Base-by-base conservation (phyloP, 805 yeast genomes). In the Candida loeiensis region DNA sequence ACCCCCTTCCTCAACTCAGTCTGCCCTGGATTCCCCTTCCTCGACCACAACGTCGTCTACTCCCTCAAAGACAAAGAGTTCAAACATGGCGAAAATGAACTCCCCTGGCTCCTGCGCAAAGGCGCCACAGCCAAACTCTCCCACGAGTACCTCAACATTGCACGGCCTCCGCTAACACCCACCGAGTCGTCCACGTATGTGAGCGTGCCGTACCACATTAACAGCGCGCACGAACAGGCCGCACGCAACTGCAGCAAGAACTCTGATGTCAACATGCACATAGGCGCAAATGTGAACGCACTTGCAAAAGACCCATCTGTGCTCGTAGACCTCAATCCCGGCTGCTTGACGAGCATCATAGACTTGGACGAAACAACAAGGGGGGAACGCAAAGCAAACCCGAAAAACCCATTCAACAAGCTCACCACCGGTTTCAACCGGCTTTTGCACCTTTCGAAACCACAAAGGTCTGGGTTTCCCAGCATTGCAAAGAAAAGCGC, bases 271-370 rank as follows among this genome's bases (percentile, higher is more conserved):
- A 71, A 73, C 3, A 48, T 71, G 49, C 73, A 65, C 19, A 63
- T 77, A 15, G 84, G 81, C 0, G 78, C 81, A 32, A 66, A 66
- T 33, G 65, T 77, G 20, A 77, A 75, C 43, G 79, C 82, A 0
- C 55, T 78, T 39, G 45, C 58, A 30, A 71, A 79, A 4, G 84
- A 78, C 49, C 74, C 77, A 1, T 77, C 73, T 49, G 66, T 66
- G 39, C 60, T 66, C 19, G 78, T 77, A 15, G 77, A 72, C 48
- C 56, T 77, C 39, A 76, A 72, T 14, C 81, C 82, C 0, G 81
- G 84, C 0, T 77, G 82, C 46, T 44, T 71, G 14, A 43, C 50
- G 7, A 37, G 46, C 2, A 43, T 56, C 29, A 39, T 56, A 7
- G 46, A 42, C 9, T 32, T 54, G 13, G 27, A 18, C 17, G 27